Conservation (phyloP, 2,329 filamentous ascomycete species). For the Fusarium coicis region DNA sequence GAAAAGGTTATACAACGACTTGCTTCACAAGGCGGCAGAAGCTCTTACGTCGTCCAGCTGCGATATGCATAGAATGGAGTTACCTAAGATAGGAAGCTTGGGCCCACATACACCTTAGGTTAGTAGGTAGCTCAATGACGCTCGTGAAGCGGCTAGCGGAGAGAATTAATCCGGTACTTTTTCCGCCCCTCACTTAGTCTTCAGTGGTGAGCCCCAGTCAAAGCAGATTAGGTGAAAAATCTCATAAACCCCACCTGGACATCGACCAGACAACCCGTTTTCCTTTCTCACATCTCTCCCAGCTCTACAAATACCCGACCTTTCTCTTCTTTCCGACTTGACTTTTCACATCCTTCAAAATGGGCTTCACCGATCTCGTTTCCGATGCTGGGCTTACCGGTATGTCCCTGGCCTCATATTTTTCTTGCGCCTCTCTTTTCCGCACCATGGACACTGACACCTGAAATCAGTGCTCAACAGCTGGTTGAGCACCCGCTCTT, state of each 20-base stretch:
- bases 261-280: conserved; percentile 53
- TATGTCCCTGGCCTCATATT: conserved; percentile 47
- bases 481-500: conserved; percentile 80
- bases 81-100: conserved; percentile 28
- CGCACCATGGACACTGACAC: conserved; percentile 49
- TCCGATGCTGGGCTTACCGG: conserved; percentile 70
- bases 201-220: conserved; percentile 29
- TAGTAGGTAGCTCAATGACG: conserved; percentile 22
- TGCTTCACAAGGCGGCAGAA: conserved; percentile 49
- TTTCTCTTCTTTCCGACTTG: conserved; percentile 38
- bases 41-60: conserved; percentile 54
- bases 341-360: conserved; percentile 55
- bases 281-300: conserved; percentile 46
- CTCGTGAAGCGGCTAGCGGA: conserved; percentile 1
- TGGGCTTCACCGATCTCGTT: conserved; percentile 77
- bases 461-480: conserved; percentile 71
- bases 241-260: conserved; percentile 55
- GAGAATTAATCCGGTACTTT: conserved; percentile 18
- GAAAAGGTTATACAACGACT: conserved; percentile 12
- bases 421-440: conserved; percentile 41
- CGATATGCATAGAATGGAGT: conserved; percentile 18
- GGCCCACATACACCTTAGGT: background rate
- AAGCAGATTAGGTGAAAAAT: conserved; percentile 51
- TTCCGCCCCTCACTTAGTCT: conserved; percentile 16
- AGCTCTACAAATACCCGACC: conserved; percentile 46